Percentiles rank a stretch among this genome's conserved stretches.
These are phyloP conservation scores for Baudoinia panamericana DNA, from an alignment of 495 filamentous ascomycete genomes.

Conservation along the genomic window DNA sequence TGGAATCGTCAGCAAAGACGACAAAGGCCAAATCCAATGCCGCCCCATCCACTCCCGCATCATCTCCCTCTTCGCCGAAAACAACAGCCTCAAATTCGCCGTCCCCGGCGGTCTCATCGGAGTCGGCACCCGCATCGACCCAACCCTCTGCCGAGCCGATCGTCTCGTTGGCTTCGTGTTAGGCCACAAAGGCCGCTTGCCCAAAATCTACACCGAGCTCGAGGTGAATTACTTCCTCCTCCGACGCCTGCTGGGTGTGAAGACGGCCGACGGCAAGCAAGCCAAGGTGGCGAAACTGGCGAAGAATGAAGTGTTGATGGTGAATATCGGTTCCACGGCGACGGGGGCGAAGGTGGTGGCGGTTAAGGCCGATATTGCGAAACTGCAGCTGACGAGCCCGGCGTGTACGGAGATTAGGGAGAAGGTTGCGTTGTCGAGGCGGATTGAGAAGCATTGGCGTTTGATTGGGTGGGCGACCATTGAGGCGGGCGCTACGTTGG, in stretches of 20 bases:
- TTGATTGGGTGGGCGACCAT: conserved; percentile 62
- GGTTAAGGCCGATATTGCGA: conserved; percentile 94
- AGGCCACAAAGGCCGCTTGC: conserved; percentile 78
- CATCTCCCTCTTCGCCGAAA: conserved; percentile 88
- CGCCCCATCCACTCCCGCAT: conserved; percentile 91
- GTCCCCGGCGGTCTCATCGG: conserved; percentile 90
- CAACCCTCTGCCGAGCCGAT: conserved; percentile 94
- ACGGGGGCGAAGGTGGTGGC: conserved; percentile 85
- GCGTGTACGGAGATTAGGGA: conserved; percentile 90
- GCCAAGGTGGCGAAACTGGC: conserved; percentile 94
- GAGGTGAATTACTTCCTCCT: conserved; percentile 99
- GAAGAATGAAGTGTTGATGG: conserved; percentile 98
- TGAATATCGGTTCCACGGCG: conserved; percentile 95
- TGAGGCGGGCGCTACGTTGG: conserved; percentile 15
- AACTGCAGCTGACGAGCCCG: conserved; percentile 73
- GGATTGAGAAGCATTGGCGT: conserved; percentile 99
- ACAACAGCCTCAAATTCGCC: conserved; percentile 94
- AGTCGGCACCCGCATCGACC: conserved; percentile 94
- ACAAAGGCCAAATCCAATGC: conserved; percentile 88
- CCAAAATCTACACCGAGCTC: conserved; percentile 90
- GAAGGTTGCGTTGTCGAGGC: conserved; percentile 89
- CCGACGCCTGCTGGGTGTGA: conserved; percentile 84
- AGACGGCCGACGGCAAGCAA: conserved; percentile 96
- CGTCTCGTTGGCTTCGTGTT: conserved; percentile 97
- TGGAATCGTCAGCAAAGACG: conserved; percentile 86